A percentile compares a stretch with the other conserved stretches of the same genome.
phyloP scores from a whole-genome alignment of 805 yeast genomes.

The Tetrapisispora pingtungensis region DNA sequence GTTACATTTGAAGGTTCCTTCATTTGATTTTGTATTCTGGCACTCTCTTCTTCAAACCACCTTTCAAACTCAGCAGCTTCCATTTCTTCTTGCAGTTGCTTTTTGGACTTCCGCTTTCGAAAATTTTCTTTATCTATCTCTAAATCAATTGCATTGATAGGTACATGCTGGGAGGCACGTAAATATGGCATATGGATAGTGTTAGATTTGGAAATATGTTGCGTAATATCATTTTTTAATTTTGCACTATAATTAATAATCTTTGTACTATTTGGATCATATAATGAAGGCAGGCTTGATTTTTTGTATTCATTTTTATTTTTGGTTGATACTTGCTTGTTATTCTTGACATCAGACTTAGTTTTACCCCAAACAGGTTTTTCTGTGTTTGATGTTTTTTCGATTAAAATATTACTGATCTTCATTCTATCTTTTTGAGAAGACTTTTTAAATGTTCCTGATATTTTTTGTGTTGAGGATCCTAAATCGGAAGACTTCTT shows the following conservation, averaged over 20 bases:
- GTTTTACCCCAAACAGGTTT: conserved; percentile 19
- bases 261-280: conserved; percentile 3
- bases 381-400: neutral
- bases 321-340: neutral
- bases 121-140: neutral
- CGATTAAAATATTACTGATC: neutral
- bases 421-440: conserved; percentile 24
- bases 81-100: conserved; percentile 56
- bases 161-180: neutral
- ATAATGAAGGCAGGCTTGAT: conserved; percentile 16
- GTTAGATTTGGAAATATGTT: neutral
- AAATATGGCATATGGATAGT: conserved; percentile 2
- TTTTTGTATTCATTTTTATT: neutral
- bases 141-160: conserved; percentile 1
- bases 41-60: conserved; percentile 82
- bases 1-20: neutral
- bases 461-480: conserved; percentile 6
- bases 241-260: neutral
- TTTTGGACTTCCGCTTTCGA: conserved; percentile 13
- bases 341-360: neutral
- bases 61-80: conserved; percentile 75
- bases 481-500: neutral
- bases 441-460: conserved; percentile 18
- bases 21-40: conserved; percentile 42
- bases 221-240: neutral